Conservation (phyloP, 2,329 filamentous ascomycete genomes). For the Myriosclerotinia curreyana region DNA sequence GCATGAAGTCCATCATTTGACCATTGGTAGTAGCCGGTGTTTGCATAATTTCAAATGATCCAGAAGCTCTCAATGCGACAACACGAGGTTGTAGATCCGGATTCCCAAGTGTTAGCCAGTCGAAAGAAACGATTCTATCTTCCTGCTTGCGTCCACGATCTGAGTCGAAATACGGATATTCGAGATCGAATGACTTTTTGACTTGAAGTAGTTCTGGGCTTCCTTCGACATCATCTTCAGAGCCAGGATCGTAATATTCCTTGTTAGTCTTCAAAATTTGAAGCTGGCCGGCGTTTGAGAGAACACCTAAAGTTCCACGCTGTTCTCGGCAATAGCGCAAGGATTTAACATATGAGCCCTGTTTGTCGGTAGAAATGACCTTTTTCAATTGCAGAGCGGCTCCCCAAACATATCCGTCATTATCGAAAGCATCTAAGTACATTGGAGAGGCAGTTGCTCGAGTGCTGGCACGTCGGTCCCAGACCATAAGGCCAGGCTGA, state of each 20-base stretch:
- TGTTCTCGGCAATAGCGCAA: slow-evolving; percentile 62
- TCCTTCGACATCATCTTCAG: slow-evolving; percentile 46
- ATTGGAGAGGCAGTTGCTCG: slow-evolving; percentile 51
- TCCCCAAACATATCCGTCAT: slow-evolving; percentile 62
- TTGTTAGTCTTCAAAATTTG: slow-evolving; percentile 58
- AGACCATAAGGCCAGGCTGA: slow-evolving; percentile 70
- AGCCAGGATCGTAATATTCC: slow-evolving; percentile 48
- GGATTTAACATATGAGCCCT: slow-evolving; percentile 58
- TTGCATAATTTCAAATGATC: slow-evolving; percentile 59
- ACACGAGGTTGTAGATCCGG: slow-evolving; percentile 55
- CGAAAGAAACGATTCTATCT: slow-evolving; percentile 64
- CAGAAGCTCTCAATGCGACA: slow-evolving; percentile 58
- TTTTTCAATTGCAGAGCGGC: slow-evolving; percentile 56
- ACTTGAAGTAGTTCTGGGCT: slow-evolving; percentile 60
- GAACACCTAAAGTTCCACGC: slow-evolving; percentile 57
- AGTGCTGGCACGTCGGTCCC: slow-evolving; percentile 67
- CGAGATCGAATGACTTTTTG: slow-evolving; percentile 58
- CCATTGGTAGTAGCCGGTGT: slow-evolving; percentile 57
- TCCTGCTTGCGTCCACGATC: slow-evolving; percentile 46
- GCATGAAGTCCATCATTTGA: slow-evolving; percentile 58
- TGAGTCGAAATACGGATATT: slow-evolving; percentile 53
- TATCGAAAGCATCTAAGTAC: slow-evolving; percentile 57
- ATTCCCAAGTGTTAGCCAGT: slow-evolving; percentile 61
- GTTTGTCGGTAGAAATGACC: slow-evolving; percentile 52
- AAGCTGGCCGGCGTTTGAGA: slow-evolving; percentile 62